Percentiles rank a stretch among this genome's conserved stretches.
phyloP scores from a whole-genome alignment of 352 stramenopile species.

The Phytophthora citricola region DNA sequence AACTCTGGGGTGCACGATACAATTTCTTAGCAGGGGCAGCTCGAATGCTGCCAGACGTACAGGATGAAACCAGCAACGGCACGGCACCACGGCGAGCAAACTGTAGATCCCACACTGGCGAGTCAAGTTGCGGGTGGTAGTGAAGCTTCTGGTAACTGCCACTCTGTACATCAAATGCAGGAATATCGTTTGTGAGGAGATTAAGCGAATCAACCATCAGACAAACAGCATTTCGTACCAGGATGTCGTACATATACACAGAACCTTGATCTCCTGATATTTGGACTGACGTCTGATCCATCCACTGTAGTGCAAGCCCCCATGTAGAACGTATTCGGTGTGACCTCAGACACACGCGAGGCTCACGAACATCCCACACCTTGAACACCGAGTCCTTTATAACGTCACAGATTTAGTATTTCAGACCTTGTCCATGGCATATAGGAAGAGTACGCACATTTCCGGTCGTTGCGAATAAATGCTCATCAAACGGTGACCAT shows the following conservation, averaged over 20 bases:
- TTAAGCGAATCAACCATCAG: background rate
- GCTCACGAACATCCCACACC: slow-evolving; percentile 85
- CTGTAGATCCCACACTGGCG: slow-evolving; percentile 83
- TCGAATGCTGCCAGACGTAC: slow-evolving; percentile 72
- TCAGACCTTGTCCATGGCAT: background rate
- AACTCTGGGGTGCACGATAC: slow-evolving; percentile 68
- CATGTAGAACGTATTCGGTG: slow-evolving; percentile 86
- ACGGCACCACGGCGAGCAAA: slow-evolving; percentile 53
- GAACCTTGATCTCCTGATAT: slow-evolving; percentile 86
- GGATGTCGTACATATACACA: slow-evolving; percentile 78
- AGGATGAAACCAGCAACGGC: slow-evolving; percentile 70
- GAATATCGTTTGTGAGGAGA: background rate
- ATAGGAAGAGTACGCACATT: slow-evolving; percentile 58
- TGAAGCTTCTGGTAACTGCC: slow-evolving; percentile 85
- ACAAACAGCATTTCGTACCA: slow-evolving; percentile 54
- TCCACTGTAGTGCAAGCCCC: slow-evolving; percentile 80
- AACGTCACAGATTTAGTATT: slow-evolving; percentile 1
- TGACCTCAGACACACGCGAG: slow-evolving; percentile 76
- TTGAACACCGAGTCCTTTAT: slow-evolving; percentile 83
- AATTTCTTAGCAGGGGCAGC: slow-evolving; percentile 70
- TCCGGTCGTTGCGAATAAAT: slow-evolving; percentile 87
- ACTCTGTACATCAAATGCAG: slow-evolving; percentile 42
- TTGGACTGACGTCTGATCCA: slow-evolving; percentile 75
- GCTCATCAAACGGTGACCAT: slow-evolving; percentile 85
- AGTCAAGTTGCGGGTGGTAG: slow-evolving; percentile 86